Base-by-base conservation (phyloP, 2,329 filamentous ascomycete species). In the Phialemoniopsis sp. region DNA sequence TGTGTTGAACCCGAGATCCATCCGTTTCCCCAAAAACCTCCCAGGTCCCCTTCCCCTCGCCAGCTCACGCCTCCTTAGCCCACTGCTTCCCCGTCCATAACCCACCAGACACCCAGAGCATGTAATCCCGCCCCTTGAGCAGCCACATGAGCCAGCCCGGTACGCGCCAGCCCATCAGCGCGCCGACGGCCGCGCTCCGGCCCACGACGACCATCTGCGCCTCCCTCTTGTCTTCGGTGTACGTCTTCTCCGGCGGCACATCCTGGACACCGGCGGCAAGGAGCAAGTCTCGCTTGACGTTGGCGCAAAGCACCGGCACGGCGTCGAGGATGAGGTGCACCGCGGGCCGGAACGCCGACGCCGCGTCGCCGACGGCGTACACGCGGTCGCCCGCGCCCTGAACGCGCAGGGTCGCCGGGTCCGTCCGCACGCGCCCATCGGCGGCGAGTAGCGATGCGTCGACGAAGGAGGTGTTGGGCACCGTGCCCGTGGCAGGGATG, bases 81-180 rank as follows among this genome's bases (percentile, higher is more conserved):
- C 70, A 77, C 36, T 73, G 67, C 40, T 67, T 67, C 13, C 72
- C 73, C 53, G 54, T 72, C 73, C 72, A 77, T 13, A 75, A 40
- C 4, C 48, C 48, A 1, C 54, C 64, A 2, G 65, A 69, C 9
- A 67, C 73, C 66, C 68, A 71, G 19, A 76, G 39, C 67, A 69
- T 77, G 44, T 73, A 73, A 44, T 74, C 68, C 14, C 69, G 53
- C 2, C 72, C 69, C 48, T 76, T 75, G 37, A 73, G 60, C 49
- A 68, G 35, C 67, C 70, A 73, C 0, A 74, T 63, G 32, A 68
- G 13, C 18, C 63, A 66, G 36, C 68, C 65, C 0, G 70, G 68
- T 17, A 73, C 4, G 30, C 50, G 50, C 21, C 49, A 68, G 1
- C 70, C 70, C 53, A 67, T 66, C 0, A 53, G 58, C 0, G 62